Evolutionary conservation across 2,329 filamentous ascomycete genomes (phyloP), one percentile per base, ranked within the genome.

Genomic region (Sporothrix humicola): DNA sequence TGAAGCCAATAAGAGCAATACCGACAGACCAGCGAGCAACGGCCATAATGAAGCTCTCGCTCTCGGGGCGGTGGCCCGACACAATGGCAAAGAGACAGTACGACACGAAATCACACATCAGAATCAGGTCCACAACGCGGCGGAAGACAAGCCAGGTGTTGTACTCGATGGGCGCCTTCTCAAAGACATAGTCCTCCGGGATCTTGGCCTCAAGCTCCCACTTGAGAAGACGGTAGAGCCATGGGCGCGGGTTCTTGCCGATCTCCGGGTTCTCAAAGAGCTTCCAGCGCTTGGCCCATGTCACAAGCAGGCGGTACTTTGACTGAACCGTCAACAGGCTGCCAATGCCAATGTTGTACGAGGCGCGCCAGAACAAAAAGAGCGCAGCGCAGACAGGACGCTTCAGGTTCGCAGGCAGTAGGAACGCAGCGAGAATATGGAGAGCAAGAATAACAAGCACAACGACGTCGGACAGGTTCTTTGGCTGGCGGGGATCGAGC

Each of bases 111-210:
- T 99, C 96, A 86, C 95, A 98, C 94, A 99, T 97, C 80, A 99
- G 86, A 81, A 98, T 98, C 81, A 99, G 85, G 84, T 99, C 96
- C 80, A 98, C 96, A 46, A 98, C 89, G 78, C 96, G 91, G 78
- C 96, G 92, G 85, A 99, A 99, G 77, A 98, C 90, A 73, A 99
- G 88, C 96, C 96, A 99, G 58, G 96, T 97, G 84, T 99, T 99
- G 88, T 98, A 99, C 87, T 99, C 96, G 81, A 98, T 87, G 17
- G 96, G 96, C 0, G 95, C 95, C 78, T 93, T 89, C 78, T 97
- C 95, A 80, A 99, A 97, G 76, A 91, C 90, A 85, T 98, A 99
- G 84, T 99, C 94, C 79, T 92, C 88, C 3, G 93, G 92, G 76
- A 99, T 97, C 84, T 99, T 98, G 78, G 93, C 92, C 84, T 98